A percentile compares a stretch with the other conserved stretches of the same genome.
These are phyloP conservation scores for Cylindrotheca fusiformis DNA, from an alignment of 108 stramenopile genomes.

Conservation along the genomic window DNA sequence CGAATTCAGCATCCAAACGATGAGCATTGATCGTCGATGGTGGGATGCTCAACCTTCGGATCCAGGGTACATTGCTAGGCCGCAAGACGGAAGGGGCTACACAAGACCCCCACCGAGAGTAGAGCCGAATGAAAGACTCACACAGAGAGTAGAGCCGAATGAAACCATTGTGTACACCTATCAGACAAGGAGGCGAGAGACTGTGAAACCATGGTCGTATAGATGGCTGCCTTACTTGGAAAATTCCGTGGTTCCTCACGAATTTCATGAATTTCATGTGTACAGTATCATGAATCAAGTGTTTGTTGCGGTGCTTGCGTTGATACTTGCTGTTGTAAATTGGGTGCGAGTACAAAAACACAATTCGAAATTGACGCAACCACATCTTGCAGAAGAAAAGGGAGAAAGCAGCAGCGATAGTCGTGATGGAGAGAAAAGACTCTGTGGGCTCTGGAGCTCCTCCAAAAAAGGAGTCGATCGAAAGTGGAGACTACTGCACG, in stretches of 20 bases:
- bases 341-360: not conserved
- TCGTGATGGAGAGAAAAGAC: not conserved
- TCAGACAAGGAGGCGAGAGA: not conserved
- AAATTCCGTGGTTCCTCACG: not conserved
- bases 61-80: too few relatives aligned
- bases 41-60: too few relatives aligned
- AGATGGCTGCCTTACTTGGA: not conserved
- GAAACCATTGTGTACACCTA: not conserved
- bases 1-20: not conserved
- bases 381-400: not conserved
- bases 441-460: too few relatives aligned
- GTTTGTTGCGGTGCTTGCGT: not conserved
- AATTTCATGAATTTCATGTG: not conserved
- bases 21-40: not conserved
- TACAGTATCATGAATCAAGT: not conserved
- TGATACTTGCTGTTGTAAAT: not conserved
- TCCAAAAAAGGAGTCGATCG: not conserved
- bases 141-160: too few relatives aligned
- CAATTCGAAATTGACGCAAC: not conserved
- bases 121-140: too few relatives aligned
- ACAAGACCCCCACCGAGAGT: too few relatives aligned
- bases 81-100: not conserved
- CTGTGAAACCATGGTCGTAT: not conserved
- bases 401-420: not conserved
- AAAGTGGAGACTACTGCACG: conserved; percentile 88